Evolutionary conservation across 352 stramenopile genomes (phyloP).

Genomic region (Phytophthora cactorum): DNA sequence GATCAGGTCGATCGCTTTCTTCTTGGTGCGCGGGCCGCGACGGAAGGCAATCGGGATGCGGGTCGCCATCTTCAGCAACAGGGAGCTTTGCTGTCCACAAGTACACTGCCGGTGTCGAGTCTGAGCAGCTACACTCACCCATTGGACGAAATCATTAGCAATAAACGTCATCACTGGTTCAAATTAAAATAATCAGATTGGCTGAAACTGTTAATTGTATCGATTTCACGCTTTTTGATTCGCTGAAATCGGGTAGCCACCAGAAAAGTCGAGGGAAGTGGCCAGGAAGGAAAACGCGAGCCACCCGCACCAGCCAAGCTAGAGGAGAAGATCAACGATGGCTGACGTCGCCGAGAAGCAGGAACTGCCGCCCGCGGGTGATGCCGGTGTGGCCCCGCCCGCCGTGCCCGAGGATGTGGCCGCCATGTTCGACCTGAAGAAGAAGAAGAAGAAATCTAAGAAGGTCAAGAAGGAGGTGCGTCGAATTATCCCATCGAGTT

Average conservation of each 20-base stretch:
- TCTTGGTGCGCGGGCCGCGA: constrained; percentile 75
- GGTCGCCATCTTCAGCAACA: constrained; percentile 55
- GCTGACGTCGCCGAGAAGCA: constrained; percentile 66
- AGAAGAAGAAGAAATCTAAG: constrained; percentile 94
- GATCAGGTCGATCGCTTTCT: constrained; percentile 82
- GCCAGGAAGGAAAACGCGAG: constrained; percentile 26
- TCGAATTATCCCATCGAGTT: neutral
- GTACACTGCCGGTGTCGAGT: neutral
- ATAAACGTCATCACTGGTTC: neutral
- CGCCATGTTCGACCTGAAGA: constrained; percentile 90
- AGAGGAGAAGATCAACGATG: constrained; percentile 41
- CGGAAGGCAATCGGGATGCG: constrained; percentile 84
- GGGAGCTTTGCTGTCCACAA: constrained; percentile 33
- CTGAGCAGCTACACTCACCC: neutral
- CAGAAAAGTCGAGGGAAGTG: constrained; percentile 44
- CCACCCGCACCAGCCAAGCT: constrained; percentile 31
- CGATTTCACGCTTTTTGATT: constrained; percentile 1
- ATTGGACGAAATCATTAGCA: constrained; percentile 31
- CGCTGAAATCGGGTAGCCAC: constrained; percentile 37
- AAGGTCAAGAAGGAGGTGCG: constrained; percentile 89
- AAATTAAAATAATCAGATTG: constrained; percentile 4
- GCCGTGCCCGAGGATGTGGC: constrained; percentile 86
- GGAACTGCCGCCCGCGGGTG: constrained; percentile 39
- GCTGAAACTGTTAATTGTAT: neutral
- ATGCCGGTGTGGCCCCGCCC: constrained; percentile 50